Conservation (phyloP, 768 basidiomycete species). For the Daedaleopsis nitida region DNA sequence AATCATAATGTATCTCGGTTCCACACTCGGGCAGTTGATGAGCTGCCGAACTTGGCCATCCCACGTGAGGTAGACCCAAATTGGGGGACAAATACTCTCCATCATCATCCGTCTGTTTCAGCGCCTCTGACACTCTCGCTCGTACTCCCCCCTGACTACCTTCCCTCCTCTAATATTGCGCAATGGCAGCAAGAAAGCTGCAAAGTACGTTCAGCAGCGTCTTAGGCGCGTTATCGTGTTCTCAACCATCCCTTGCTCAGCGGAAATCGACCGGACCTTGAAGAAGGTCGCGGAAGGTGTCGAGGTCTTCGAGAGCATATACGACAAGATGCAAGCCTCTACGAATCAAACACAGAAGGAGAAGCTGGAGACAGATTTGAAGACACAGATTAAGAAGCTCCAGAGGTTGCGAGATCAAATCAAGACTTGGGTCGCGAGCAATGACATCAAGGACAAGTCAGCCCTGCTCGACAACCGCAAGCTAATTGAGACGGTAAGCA, state of each 20-base stretch:
- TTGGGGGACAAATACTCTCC: slow-evolving; percentile 21
- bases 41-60: background rate
- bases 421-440: slow-evolving; percentile 95
- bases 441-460: slow-evolving; percentile 99
- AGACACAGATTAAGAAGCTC: slow-evolving; percentile 98
- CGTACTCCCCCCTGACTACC: slow-evolving; percentile 18
- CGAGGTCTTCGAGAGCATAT: slow-evolving; percentile 92
- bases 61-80: slow-evolving; percentile 14
- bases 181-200: slow-evolving; percentile 89
- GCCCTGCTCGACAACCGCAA: slow-evolving; percentile 89
- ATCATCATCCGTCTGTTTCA: slow-evolving; percentile 12
- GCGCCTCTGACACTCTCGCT: slow-evolving; percentile 19
- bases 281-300: slow-evolving; percentile 98
- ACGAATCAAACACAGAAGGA: slow-evolving; percentile 98
- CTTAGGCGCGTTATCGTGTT: no score
- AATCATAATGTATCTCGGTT: no score
- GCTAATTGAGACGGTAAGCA: slow-evolving; percentile 92
- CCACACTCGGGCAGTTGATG: no score
- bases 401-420: slow-evolving; percentile 85
- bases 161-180: slow-evolving; percentile 29
- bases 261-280: slow-evolving; percentile 97
- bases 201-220: slow-evolving; percentile 55
- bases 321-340: slow-evolving; percentile 96
- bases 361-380: slow-evolving; percentile 93
- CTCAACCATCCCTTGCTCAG: slow-evolving; percentile 43